These are phyloP conservation scores for Ophiostoma pallidulum DNA, from an alignment of 2,329 filamentous ascomycete species.

Conservation along the genomic window DNA sequence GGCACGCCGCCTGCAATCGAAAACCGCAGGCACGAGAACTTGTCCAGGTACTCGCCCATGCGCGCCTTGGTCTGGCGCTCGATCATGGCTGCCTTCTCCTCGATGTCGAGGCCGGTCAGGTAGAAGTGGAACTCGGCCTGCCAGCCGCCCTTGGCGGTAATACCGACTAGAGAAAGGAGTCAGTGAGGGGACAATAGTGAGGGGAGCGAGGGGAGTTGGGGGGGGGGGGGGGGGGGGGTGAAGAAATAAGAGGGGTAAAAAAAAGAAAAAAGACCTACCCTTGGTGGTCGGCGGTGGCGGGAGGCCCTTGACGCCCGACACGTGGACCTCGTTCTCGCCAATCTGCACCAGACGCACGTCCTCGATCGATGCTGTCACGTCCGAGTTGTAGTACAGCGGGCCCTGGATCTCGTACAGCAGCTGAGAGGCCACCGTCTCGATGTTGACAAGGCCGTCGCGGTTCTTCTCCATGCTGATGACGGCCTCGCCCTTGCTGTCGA, in stretches of 20 bases:
- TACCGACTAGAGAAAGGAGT: too few species aligned
- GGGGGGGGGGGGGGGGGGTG: too few species aligned
- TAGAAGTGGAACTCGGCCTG: conserved; percentile 21
- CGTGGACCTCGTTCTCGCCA: conserved; percentile 23
- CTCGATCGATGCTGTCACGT: conserved; percentile 25
- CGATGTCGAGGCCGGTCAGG: conserved; percentile 18
- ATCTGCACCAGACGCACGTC: conserved; percentile 35
- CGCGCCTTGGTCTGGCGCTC: conserved; percentile 14
- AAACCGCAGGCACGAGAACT: conserved; percentile 22
- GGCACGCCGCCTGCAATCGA: conserved; percentile 19
- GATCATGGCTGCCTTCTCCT: conserved; percentile 26
- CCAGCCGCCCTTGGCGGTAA: conserved; percentile 28
- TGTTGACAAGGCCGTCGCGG: conserved; percentile 16
- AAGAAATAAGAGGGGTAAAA: too few species aligned
- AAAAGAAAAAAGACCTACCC: too few species aligned
- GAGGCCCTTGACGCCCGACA: conserved; percentile 26
- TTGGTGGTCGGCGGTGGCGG: conserved; percentile 26
- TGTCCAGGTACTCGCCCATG: conserved; percentile 26
- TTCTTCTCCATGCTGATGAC: conserved; percentile 22
- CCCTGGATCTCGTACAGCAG: conserved; percentile 31
- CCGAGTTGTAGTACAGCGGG: conserved; percentile 26
- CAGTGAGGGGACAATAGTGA: too few species aligned
- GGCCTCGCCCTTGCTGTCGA: conserved; percentile 31
- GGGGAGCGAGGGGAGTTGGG: too few species aligned
- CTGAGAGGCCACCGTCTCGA: conserved; percentile 19